These are phyloP conservation scores for Penstemon newberryi DNA, from an alignment of 257 asterid genomes.

Conservation along the genomic window DNA sequence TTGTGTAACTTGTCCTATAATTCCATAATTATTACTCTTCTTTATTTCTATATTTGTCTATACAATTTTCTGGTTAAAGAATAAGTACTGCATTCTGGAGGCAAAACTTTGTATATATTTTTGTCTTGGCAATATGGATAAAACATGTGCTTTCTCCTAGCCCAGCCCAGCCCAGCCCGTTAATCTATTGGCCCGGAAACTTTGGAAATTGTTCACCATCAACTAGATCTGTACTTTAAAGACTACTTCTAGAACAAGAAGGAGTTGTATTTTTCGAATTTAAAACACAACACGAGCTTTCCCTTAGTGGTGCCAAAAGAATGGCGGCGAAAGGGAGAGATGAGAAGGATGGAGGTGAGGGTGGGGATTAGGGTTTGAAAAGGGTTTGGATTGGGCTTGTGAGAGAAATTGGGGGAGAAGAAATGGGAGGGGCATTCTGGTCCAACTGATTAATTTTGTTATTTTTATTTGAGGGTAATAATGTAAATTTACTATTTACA, in stretches of 20 bases:
- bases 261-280: conserved; percentile 30
- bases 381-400: too few species aligned
- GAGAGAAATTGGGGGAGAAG: too few species aligned
- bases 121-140: conserved; percentile 80
- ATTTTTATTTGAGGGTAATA: too few species aligned
- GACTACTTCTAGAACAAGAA: conserved; percentile 48
- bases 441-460: too few species aligned
- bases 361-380: too few species aligned
- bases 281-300: conserved; percentile 35
- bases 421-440: too few species aligned
- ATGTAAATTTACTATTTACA: too few species aligned
- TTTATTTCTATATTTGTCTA: too few species aligned
- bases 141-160: conserved; percentile 73
- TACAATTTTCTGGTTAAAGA: neutral
- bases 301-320: too few species aligned
- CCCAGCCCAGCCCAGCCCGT: conserved; percentile 58
- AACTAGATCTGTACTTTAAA: conserved; percentile 64
- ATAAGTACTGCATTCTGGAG: conserved; percentile 63
- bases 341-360: too few species aligned
- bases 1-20: neutral
- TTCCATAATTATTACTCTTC: neutral
- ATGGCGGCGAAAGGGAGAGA: too few species aligned
- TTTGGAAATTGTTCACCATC: conserved; percentile 63
- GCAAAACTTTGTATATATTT: conserved; percentile 60
- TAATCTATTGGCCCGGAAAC: conserved; percentile 46